phyloP scores from a whole-genome alignment of 768 basidiomycete genomes.

The Mycena maculata region DNA sequence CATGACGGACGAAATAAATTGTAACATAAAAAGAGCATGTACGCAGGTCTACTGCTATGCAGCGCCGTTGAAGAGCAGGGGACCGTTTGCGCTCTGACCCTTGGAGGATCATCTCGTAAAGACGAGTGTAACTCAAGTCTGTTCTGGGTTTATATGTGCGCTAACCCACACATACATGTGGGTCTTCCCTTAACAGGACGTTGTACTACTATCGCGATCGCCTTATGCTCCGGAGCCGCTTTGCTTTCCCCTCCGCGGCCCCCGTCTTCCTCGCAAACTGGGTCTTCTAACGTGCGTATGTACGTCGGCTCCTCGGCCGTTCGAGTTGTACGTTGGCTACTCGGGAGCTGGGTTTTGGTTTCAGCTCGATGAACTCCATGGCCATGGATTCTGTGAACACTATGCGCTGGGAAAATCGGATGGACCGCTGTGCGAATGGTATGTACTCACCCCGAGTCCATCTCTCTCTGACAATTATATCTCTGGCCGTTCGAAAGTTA shows the following conservation, averaged over 20 bases:
- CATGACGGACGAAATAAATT: too few relatives aligned
- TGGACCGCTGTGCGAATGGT: conserved; percentile 33
- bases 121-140: too few relatives aligned
- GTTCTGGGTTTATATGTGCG: too few relatives aligned
- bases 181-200: too few relatives aligned
- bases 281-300: not conserved
- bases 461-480: not conserved
- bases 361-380: conserved; percentile 6
- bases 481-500: conserved; percentile 18
- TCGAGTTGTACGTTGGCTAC: not conserved
- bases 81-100: too few relatives aligned
- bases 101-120: too few relatives aligned
- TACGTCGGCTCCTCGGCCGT: conserved; percentile 28
- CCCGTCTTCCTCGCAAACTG: conserved; percentile 3
- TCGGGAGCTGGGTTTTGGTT: not conserved
- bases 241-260: not conserved
- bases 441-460: not conserved
- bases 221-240: too few relatives aligned
- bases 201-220: too few relatives aligned
- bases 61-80: too few relatives aligned
- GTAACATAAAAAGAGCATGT: too few relatives aligned
- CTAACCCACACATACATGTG: too few relatives aligned
- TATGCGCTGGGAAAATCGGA: conserved; percentile 28
- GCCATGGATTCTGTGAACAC: conserved; percentile 1
- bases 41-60: too few relatives aligned